Evolutionary conservation across 345 rosid species (phyloP), one percentile per base, ranked within the genome.

Genomic region (Arabis alpina): DNA sequence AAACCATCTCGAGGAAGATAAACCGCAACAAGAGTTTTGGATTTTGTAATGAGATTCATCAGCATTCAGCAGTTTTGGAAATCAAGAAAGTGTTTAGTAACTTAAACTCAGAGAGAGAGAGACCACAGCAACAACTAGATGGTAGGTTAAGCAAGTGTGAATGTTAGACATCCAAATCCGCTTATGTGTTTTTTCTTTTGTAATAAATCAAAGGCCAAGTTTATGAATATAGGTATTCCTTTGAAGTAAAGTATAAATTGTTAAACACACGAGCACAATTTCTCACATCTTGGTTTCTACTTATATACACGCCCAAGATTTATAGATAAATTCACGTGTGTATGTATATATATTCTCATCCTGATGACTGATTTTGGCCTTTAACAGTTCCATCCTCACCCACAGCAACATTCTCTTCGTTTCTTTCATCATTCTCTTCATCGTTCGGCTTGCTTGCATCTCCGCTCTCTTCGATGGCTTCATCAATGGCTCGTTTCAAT

Each of bases 1-100:
- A 90, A 81, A 70, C 84, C 83, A 54, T 55, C 81, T 63, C 80
- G 75, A 50, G 64, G 78, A 19, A 79, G 82, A 70, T 76, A 54
- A 54, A 47, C 13, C 40, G 28, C 27, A 37, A 4, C 40, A 27
- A 37, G 56, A 49, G 39, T 28, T 56, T 27, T 47, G 64, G 25
- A 10, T 47, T 72, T 48, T 52, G 68, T 8, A 15, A 34, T 36
- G 77, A 52, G 55, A 66, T 43, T 14, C 24, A 7, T 66, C 45
- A 15, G 51, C 68, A 68, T 28, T 74, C 45, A 15, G 51, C 68
- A 68, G 39, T 74, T 67, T 74, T 53, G 69, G 64, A 8, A 19
- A 57, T 13, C 27, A 28, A 39, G 13, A 47, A 16, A 44, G 32
- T 25, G 50, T 36, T n/a, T 43, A 54, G 61, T 32, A 14, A 15